Evolutionary conservation across 495 filamentous ascomycete species (phyloP).

Genomic region (Penicillium maclennaniae): DNA sequence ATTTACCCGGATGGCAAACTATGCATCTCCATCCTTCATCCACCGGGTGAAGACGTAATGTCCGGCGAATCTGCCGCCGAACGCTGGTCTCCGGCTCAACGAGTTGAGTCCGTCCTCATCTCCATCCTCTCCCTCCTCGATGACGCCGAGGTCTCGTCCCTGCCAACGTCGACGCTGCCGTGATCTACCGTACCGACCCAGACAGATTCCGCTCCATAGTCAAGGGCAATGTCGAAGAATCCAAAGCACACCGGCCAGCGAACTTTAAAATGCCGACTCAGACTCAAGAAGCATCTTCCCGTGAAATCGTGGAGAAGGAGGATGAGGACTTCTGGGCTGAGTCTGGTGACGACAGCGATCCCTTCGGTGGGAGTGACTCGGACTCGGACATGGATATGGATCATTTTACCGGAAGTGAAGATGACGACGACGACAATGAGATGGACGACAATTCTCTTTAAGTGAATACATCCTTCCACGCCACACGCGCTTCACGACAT

Average conservation of each 20-base stretch:
- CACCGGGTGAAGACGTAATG: constrained; percentile 85
- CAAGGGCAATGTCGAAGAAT: constrained; percentile 62
- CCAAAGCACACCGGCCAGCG: constrained; percentile 72
- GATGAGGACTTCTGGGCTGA: constrained; percentile 86
- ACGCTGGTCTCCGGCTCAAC: constrained; percentile 89
- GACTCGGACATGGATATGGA: constrained; percentile 54
- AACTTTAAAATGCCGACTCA: constrained; percentile 72
- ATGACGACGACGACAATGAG: constrained; percentile 47
- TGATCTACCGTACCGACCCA: constrained; percentile 73
- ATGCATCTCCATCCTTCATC: constrained; percentile 95
- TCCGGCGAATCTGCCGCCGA: constrained; percentile 86
- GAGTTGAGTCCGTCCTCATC: constrained; percentile 89
- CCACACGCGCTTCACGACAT: neutral
- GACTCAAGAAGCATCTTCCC: constrained; percentile 56
- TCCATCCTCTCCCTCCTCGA: constrained; percentile 92
- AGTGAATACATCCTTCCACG: neutral
- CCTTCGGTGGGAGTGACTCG: constrained; percentile 72
- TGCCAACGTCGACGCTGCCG: constrained; percentile 90
- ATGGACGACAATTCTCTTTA: neutral
- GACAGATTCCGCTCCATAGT: constrained; percentile 66
- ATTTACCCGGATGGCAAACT: constrained; percentile 86
- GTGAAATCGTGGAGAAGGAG: constrained; percentile 68
- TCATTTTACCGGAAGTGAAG: constrained; percentile 54
- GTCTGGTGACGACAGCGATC: constrained; percentile 69
- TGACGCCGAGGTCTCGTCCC: constrained; percentile 90